A percentile compares a stretch with the other conserved stretches of the same genome.
These are phyloP conservation scores for Schoenoplectus triqueter DNA, from an alignment of 202 grass and related monocot genomes.

Conservation along the genomic window DNA sequence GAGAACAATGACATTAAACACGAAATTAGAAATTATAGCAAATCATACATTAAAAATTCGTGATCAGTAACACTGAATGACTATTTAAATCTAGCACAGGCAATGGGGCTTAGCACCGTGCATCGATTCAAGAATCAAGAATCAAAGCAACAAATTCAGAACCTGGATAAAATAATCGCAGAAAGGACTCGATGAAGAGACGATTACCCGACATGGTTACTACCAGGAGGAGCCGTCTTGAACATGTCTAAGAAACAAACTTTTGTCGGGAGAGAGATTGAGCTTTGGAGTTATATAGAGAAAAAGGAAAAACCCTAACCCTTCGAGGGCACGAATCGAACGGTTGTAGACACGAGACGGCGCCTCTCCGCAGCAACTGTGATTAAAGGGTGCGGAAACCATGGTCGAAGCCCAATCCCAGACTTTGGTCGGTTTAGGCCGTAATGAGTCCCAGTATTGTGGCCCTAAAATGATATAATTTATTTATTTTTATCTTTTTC, in stretches of 20 bases:
- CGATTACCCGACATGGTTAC: too few relatives aligned
- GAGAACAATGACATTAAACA: background rate
- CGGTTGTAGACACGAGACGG: background rate
- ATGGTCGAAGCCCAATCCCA: background rate
- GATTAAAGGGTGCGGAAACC: background rate
- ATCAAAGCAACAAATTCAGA: background rate
- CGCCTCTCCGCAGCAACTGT: background rate
- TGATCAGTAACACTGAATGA: conserved; percentile 94
- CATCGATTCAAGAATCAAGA: background rate
- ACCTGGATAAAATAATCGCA: background rate
- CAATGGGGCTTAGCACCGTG: conserved; percentile 89
- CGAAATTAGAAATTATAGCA: conserved; percentile 56
- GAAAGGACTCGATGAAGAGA: background rate
- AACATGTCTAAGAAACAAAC: too few relatives aligned
- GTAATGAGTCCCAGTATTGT: background rate
- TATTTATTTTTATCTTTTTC: background rate
- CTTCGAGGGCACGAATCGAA: background rate
- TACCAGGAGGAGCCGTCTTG: background rate
- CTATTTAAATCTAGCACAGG: conserved; percentile 65
- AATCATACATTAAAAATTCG: conserved; percentile 52
- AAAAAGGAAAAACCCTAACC: conserved; percentile 29
- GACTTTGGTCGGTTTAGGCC: background rate
- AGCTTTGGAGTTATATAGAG: background rate
- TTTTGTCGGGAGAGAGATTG: too few relatives aligned
- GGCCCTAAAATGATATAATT: background rate